A percentile compares a stretch with the other conserved stretches of the same genome.
These are phyloP conservation scores for Leishmania braziliensis DNA, from an alignment of 208 protist genomes.

Conservation along the genomic window DNA sequence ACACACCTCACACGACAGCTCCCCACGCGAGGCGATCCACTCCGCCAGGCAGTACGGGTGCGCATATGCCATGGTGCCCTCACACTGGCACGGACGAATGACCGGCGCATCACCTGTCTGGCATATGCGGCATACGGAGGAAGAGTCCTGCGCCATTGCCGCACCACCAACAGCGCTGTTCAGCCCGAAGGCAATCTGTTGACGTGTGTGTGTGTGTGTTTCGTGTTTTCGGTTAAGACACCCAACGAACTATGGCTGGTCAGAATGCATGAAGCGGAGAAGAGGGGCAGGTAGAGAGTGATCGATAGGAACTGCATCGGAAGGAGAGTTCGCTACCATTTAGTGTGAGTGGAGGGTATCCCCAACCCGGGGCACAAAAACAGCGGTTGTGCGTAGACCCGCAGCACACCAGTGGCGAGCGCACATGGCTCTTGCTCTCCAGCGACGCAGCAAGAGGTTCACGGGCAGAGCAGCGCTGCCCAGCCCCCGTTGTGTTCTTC, in stretches of 20 bases:
- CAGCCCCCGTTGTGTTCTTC: background rate
- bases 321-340: too few relatives aligned
- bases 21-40: constrained; percentile 23
- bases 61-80: constrained; percentile 31
- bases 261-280: background rate
- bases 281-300: background rate
- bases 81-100: constrained; percentile 31
- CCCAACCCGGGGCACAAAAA: background rate
- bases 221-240: background rate
- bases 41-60: constrained; percentile 37
- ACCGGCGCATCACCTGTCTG: constrained; percentile 15
- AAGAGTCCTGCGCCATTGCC: constrained; percentile 12
- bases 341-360: background rate
- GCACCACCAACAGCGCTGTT: background rate
- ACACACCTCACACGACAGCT: constrained; percentile 34
- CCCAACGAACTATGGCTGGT: background rate
- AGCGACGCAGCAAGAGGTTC: background rate
- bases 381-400: background rate
- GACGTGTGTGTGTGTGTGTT: background rate
- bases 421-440: background rate
- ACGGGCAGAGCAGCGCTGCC: background rate
- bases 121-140: constrained; percentile 24
- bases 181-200: background rate
- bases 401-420: background rate
- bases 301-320: too few relatives aligned